Evolutionary conservation across 192 early-diverging fungal genomes (phyloP).

Genomic region (Piromyces finnis): DNA sequence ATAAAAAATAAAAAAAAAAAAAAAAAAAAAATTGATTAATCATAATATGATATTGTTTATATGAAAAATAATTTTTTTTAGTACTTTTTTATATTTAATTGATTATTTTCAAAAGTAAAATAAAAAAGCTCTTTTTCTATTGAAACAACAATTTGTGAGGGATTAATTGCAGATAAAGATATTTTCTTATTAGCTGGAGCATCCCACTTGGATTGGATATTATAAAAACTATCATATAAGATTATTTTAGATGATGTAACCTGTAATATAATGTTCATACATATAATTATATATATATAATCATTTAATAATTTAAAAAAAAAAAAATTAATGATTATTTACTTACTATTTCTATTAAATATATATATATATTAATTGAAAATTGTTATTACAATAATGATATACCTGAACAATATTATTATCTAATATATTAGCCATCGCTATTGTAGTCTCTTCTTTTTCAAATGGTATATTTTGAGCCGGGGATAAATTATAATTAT

Average conservation of each 20-base stretch:
- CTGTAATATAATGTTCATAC: neutral
- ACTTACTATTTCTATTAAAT: no score
- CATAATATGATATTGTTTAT: no score
- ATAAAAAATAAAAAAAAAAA: neutral
- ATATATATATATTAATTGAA: neutral
- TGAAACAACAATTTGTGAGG: constrained; percentile 32
- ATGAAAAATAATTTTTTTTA: no score
- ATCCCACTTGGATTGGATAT: neutral
- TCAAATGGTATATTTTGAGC: constrained; percentile 2
- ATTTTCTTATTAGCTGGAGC: constrained; percentile 13
- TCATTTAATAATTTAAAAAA: no score
- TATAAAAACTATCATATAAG: neutral
- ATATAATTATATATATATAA: neutral
- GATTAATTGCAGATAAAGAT: constrained; percentile 31
- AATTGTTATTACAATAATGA: neutral
- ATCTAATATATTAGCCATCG: constrained; percentile 15
- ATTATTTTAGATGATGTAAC: neutral
- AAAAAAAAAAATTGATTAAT: neutral
- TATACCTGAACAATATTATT: constrained; percentile 40
- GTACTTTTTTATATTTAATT: constrained; percentile 18
- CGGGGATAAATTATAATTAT: neutral
- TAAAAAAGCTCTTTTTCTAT: constrained; percentile 34
- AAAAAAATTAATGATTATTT: no score
- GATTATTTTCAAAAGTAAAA: constrained; percentile 23
- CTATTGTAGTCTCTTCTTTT: constrained; percentile 17